phyloP scores from a whole-genome alignment of 148 eudicot genomes.

The Tetragonia tetragonoides region DNA sequence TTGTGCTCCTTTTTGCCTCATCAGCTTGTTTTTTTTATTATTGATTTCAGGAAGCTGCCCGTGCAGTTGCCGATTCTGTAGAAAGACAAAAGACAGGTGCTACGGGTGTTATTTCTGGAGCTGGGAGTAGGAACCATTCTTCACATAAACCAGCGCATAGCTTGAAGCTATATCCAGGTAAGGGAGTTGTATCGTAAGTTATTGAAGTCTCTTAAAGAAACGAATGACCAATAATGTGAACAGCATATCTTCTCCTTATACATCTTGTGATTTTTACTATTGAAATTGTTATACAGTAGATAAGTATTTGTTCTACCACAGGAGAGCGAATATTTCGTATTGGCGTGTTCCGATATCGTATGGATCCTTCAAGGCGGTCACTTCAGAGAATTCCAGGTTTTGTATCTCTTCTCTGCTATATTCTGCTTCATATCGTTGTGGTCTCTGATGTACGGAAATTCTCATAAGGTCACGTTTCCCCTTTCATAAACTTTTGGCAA shows the following conservation, averaged over 20 bases:
- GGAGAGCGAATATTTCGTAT: slow-evolving; percentile 83
- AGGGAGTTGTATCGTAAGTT: slow-evolving; percentile 13
- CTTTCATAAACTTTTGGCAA: no score
- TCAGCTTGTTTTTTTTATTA: not conserved
- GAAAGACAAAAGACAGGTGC: slow-evolving; percentile 40
- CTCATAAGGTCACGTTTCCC: no score
- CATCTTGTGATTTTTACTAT: slow-evolving; percentile 6
- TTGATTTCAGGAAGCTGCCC: slow-evolving; percentile 58
- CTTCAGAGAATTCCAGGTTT: slow-evolving; percentile 75
- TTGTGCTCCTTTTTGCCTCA: slow-evolving; percentile 7
- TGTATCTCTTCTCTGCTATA: slow-evolving; percentile 12
- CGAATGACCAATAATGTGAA: not conserved
- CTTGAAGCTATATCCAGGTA: slow-evolving; percentile 52
- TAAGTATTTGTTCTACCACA: slow-evolving; percentile 32
- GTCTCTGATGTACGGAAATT: no score
- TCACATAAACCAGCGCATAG: slow-evolving; percentile 54
- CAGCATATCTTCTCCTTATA: not conserved
- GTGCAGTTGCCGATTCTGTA: slow-evolving; percentile 61
- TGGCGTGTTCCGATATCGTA: slow-evolving; percentile 71
- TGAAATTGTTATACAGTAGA: not conserved
- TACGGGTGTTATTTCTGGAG: slow-evolving; percentile 34
- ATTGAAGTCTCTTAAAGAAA: slow-evolving; percentile 5
- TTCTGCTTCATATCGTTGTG: not conserved
- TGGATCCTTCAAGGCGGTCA: slow-evolving; percentile 76
- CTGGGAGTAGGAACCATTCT: slow-evolving; percentile 39